Evolutionary conservation across 495 filamentous ascomycete species (phyloP), one percentile per base, ranked within the genome.

Genomic region (Penicillium argentinense): DNA sequence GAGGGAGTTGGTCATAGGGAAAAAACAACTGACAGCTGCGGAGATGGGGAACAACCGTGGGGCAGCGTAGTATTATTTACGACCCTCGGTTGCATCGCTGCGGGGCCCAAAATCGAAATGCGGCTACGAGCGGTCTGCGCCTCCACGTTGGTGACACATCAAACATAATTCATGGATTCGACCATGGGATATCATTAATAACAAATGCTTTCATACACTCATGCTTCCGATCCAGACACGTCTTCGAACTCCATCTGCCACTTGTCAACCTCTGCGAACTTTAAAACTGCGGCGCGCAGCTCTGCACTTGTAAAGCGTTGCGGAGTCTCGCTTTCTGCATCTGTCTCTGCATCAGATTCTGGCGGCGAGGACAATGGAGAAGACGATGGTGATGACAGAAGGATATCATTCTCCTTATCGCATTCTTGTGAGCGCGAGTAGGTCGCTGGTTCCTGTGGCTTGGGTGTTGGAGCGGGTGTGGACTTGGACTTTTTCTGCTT

Each of bases 161-260:
- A 34, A 36, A 45, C 41, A 34, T 24, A 45, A 45, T 32, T 33
- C 4, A 21, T 23, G 9, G 16, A 14, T 39, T 26, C n/a, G n/a
- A 39, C 22, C 17, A 13, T 13, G 12, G 16, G 17, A 19, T 36
- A 36, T 36, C 33, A 36, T 36, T 9, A 37, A 30, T 12, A n/a
- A 11, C 14, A 2, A 30, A 26, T 9, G 29, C 14, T 21, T 18
- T 19, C 17, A 19, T 12, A 19, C 9, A 38, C 18, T 49, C 61
- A 57, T 11, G 47, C 59, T 32, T 57, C 67, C 9, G 58, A 60
- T 19, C 44, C 46, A 39, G 62, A 53, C 13, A 82, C 66, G 37
- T 82, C 78, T 61, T 89, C 85, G 73, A 85, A 89, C 45, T 87
- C 84, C 76, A 89, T 74, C 51, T 86, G 66, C 83, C 84, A 88